Evolutionary conservation across 345 rosid genomes (phyloP).

Genomic region (Populus ilicifolia): DNA sequence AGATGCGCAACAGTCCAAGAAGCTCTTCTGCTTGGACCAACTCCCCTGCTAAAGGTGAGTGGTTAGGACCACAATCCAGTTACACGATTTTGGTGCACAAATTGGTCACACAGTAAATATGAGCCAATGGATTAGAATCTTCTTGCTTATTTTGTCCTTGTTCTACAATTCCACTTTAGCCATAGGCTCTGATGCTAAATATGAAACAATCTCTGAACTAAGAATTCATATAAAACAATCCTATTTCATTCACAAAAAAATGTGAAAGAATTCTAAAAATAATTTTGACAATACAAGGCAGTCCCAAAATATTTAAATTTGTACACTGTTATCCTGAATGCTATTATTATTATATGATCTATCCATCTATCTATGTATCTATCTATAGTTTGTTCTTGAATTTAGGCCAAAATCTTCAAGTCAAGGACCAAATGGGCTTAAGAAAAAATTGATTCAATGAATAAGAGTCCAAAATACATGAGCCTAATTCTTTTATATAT

Average conservation of each 20-base stretch:
- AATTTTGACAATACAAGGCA: no score
- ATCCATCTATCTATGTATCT: no score
- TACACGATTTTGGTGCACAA: neutral
- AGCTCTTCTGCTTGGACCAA: constrained; percentile 44
- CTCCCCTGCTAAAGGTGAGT: constrained; percentile 64
- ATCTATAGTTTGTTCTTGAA: no score
- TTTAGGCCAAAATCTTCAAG: no score
- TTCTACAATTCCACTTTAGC: neutral
- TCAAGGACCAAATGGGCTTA: no score
- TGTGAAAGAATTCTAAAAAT: no score
- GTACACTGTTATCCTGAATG: no score
- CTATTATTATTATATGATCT: no score
- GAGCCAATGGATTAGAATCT: neutral
- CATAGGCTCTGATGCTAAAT: neutral
- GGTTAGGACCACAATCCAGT: neutral
- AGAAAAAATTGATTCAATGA: neutral
- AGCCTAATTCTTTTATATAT: neutral
- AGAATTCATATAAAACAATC: no score
- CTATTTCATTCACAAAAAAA: no score
- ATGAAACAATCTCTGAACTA: neutral
- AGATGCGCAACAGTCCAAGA: constrained; percentile 43
- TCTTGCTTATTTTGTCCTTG: neutral
- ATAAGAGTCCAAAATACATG: neutral
- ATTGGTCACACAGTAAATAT: neutral
- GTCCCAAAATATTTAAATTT: no score